Percentiles rank a stretch among this genome's conserved stretches.
These are phyloP conservation scores for Coniella vitis DNA, from an alignment of 2,329 filamentous ascomycete genomes.

Conservation along the genomic window DNA sequence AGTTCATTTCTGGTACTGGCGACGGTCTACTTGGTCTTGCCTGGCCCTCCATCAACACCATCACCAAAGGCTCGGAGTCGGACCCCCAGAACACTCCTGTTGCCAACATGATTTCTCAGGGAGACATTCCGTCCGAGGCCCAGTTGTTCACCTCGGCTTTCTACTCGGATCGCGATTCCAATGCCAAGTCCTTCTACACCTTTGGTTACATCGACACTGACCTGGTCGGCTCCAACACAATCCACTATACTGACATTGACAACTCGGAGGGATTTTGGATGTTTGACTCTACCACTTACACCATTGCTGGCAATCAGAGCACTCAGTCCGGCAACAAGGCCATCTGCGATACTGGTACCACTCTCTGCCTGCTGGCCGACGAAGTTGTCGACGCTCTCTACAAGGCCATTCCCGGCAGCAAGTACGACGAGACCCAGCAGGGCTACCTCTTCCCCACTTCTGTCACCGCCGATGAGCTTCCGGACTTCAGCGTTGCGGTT, in stretches of 20 bases:
- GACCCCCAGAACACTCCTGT: slow-evolving; percentile 53
- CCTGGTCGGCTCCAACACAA: slow-evolving; percentile 47
- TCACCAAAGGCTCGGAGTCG: slow-evolving; percentile 34
- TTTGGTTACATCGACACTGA: slow-evolving; percentile 65
- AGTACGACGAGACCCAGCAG: slow-evolving; percentile 48
- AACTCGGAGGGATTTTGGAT: slow-evolving; percentile 62
- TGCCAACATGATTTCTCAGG: slow-evolving; percentile 58
- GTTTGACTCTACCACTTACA: slow-evolving; percentile 50
- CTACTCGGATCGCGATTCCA: slow-evolving; percentile 47
- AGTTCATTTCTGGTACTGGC: slow-evolving; percentile 49
- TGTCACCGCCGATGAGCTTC: slow-evolving; percentile 46
- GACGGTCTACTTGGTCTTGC: slow-evolving; percentile 64
- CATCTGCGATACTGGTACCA: slow-evolving; percentile 67
- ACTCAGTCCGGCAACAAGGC: slow-evolving; percentile 51
- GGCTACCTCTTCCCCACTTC: slow-evolving; percentile 57
- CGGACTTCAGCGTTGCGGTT: slow-evolving; percentile 55
- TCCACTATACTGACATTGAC: slow-evolving; percentile 56
- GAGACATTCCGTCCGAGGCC: slow-evolving; percentile 37
- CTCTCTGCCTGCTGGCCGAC: slow-evolving; percentile 59
- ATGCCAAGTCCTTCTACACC: slow-evolving; percentile 57
- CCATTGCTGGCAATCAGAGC: slow-evolving; percentile 50
- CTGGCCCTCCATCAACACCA: slow-evolving; percentile 58
- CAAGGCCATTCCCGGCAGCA: slow-evolving; percentile 52
- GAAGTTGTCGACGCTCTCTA: slow-evolving; percentile 56
- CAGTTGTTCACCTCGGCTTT: slow-evolving; percentile 61